Evolutionary conservation across 768 basidiomycete species (phyloP), one percentile per base, ranked within the genome.

Genomic region (Macrolepiota albuminosa): DNA sequence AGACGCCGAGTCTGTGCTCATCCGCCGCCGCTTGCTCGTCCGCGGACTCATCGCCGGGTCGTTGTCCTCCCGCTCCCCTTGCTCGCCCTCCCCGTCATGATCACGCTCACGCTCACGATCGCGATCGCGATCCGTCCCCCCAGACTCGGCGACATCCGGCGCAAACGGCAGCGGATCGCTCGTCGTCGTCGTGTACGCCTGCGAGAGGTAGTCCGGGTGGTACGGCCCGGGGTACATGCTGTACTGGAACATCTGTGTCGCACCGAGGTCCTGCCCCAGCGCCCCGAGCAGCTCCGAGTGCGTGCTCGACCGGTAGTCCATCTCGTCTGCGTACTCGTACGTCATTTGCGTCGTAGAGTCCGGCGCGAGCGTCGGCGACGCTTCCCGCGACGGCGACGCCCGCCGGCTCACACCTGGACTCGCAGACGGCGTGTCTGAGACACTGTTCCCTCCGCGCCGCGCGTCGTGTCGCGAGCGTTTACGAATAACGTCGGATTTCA

Each of bases 401-500:
- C 89, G 87, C 11, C 87, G 84, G 69, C 86, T 88, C 31, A 84
- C 84, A 16, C 85, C 88, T 0, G 89, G 89, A 66, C 86, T 88
- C 4, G 84, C 87, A 6, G 91, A 90, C 0, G 87, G 87, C 0
- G 88, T 89, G 61, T 90, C 88, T 51, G 85, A 81, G 24, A 76
- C 70, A 46, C 76, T 78, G 61, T 74, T 75, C 16, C 81, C 81
- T 56, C 75, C 65, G 21, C 87, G 82, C 39, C 89, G 83, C 24
- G 88, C 86, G 60, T 93, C 90, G 64, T 92, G 90, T 1, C 91
- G 79, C 2, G 91, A 90, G 43, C 92, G 86, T 69, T 93, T 93
- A 61, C 91, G 88, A 64, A 94, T 91, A 39, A 93, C 86, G 63
- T 94, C 92, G 4, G 90, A 92, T 70, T 93, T 93, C 91, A 94